Conservation (phyloP, 805 yeast genomes). For the Torulaspora microellipsoides region DNA sequence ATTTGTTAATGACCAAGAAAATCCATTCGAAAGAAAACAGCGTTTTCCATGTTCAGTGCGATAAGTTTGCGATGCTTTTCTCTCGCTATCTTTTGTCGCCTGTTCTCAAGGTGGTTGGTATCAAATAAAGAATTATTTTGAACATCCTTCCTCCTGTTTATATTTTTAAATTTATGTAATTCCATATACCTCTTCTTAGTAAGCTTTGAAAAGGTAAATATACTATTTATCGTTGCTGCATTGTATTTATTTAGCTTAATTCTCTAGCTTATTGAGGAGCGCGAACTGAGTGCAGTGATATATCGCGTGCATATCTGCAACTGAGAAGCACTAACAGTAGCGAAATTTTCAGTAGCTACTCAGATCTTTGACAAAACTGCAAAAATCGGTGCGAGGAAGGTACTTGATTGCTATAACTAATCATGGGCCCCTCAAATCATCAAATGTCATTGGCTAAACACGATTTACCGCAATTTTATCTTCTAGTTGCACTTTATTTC, state of each 20-base stretch:
- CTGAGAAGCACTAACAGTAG: not conserved
- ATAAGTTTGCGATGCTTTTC: too few species aligned
- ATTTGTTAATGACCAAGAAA: too few species aligned
- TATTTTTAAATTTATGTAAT: conserved; percentile 1
- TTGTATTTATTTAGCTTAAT: too few species aligned
- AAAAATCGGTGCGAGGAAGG: too few species aligned
- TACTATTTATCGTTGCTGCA: not conserved
- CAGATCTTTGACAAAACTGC: too few species aligned
- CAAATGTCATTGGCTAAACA: conserved; percentile 26
- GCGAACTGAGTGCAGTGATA: not conserved
- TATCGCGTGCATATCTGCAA: not conserved
- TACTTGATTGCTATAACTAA: not conserved
- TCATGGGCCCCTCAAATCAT: conserved; percentile 3
- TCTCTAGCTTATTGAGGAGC: not conserved
- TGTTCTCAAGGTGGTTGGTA: not conserved
- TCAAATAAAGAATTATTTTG: not conserved
- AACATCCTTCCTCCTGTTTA: conserved; percentile 1
- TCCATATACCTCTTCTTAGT: not conserved
- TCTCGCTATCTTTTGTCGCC: too few species aligned
- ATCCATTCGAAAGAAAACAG: too few species aligned
- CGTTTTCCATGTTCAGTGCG: too few species aligned
- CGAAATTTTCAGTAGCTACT: not conserved
- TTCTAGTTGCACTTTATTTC: conserved; percentile 70
- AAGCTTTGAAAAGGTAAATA: not conserved
- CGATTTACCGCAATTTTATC: conserved; percentile 71